These are phyloP conservation scores for Paramecium caudatum DNA, from an alignment of 73 alveolate species.

Conservation along the genomic window DNA sequence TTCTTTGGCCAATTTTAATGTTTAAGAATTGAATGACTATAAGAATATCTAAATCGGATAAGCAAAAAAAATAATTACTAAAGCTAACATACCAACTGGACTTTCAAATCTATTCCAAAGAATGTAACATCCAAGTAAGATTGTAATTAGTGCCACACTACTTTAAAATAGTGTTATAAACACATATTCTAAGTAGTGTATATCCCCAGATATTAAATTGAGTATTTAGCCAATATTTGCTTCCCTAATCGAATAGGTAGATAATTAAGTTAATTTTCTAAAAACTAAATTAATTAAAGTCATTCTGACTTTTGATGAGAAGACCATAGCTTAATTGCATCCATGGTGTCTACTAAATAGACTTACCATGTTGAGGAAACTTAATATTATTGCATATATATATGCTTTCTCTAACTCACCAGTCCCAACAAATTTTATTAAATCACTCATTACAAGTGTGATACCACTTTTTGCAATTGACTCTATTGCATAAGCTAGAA, in stretches of 20 bases:
- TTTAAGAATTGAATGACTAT: neutral
- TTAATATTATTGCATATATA: neutral
- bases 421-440: neutral
- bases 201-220: conserved; percentile 71
- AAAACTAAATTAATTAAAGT: neutral
- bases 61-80: neutral
- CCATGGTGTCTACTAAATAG: conserved; percentile 52
- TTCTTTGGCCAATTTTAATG: neutral
- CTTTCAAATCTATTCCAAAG: conserved; percentile 49
- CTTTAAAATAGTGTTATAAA: neutral
- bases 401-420: neutral
- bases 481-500: neutral
- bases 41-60: conserved; percentile 16
- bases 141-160: neutral
- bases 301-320: conserved; percentile 52
- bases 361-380: neutral
- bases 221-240: conserved; percentile 74
- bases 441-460: conserved; percentile 2
- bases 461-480: neutral
- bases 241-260: conserved; percentile 70
- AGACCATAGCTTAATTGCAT: neutral
- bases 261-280: conserved; percentile 23
- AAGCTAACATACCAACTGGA: conserved; percentile 16
- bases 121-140: neutral
- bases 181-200: conserved; percentile 38